phyloP scores from a whole-genome alignment of 345 rosid species.

The Lepidium sativum region DNA sequence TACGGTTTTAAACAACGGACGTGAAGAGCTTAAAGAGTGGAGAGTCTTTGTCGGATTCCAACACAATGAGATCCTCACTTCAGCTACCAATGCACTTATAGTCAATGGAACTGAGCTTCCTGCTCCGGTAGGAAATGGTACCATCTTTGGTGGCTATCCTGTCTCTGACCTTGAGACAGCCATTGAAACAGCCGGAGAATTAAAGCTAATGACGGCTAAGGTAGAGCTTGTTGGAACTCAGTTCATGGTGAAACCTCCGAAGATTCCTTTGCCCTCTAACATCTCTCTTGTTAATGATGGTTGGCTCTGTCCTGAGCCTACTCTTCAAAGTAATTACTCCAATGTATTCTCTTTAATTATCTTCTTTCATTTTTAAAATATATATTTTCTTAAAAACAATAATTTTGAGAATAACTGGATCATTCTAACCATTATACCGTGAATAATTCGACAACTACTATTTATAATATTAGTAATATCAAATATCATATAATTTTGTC shows the following conservation, averaged over 20 bases:
- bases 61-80: slow-evolving; percentile 59
- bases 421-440: too few species aligned
- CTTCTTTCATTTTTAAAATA: neutral
- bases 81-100: slow-evolving; percentile 58
- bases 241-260: slow-evolving; percentile 61
- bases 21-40: slow-evolving; percentile 73
- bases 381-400: too few species aligned
- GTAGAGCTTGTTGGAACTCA: slow-evolving; percentile 72
- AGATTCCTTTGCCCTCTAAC: slow-evolving; percentile 55
- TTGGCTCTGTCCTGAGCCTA: slow-evolving; percentile 46
- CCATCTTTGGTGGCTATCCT: slow-evolving; percentile 71
- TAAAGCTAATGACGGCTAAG: slow-evolving; percentile 59
- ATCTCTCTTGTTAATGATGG: slow-evolving; percentile 83
- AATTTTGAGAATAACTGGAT: too few species aligned
- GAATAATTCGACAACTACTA: too few species aligned
- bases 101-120: slow-evolving; percentile 70
- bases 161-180: slow-evolving; percentile 67
- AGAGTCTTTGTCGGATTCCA: slow-evolving; percentile 59
- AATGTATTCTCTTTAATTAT: neutral
- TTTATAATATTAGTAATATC: too few species aligned
- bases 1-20: slow-evolving; percentile 61
- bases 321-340: slow-evolving; percentile 21
- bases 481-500: too few species aligned
- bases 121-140: slow-evolving; percentile 70
- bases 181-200: slow-evolving; percentile 83